A percentile compares a stretch with the other conserved stretches of the same genome.
Conservation (phyloP, 371 early-diverging fungal species). For the Apophysomyces elegans region DNA sequence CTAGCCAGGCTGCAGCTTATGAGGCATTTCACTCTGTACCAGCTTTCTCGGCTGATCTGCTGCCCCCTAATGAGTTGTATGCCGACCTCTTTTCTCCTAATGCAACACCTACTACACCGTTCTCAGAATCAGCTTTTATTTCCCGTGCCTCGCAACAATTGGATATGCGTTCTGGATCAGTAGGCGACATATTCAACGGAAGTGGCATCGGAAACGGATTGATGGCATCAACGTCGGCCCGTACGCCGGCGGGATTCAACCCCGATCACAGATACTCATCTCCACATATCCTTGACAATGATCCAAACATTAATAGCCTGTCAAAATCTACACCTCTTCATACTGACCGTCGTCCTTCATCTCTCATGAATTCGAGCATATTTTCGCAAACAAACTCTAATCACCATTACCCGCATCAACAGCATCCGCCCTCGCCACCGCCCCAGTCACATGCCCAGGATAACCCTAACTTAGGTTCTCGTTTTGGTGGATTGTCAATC, state of each 20-base stretch:
- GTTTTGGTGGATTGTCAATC: neutral
- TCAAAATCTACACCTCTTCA: conserved; percentile 12
- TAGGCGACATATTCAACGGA: conserved; percentile 4
- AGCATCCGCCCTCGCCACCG: conserved; percentile 11
- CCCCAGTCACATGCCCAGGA: conserved; percentile 2
- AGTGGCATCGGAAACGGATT: conserved; percentile 18
- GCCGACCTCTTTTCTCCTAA: conserved; percentile 10
- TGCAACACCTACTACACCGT: conserved; percentile 5
- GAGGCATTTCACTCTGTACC: conserved; percentile 55
- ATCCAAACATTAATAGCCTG: neutral
- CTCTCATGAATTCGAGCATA: conserved; percentile 15
- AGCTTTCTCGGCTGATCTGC: conserved; percentile 38
- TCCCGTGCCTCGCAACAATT: neutral
- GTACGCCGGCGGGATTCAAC: conserved; percentile 36
- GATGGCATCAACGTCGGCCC: conserved; percentile 33
- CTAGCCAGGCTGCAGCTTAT: conserved; percentile 32
- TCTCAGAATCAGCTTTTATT: conserved; percentile 6
- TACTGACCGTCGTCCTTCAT: conserved; percentile 22
- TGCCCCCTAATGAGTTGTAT: conserved; percentile 43
- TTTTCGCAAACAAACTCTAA: conserved; percentile 7
- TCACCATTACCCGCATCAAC: conserved; percentile 14
- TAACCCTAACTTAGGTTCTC: conserved; percentile 3
- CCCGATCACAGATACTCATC: conserved; percentile 25
- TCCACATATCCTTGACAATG: conserved; percentile 13
- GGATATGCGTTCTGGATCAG: conserved; percentile 2